A percentile compares a stretch with the other conserved stretches of the same genome.
Conservation (phyloP, 805 yeast genomes). For the Kodamaea laetipori region DNA sequence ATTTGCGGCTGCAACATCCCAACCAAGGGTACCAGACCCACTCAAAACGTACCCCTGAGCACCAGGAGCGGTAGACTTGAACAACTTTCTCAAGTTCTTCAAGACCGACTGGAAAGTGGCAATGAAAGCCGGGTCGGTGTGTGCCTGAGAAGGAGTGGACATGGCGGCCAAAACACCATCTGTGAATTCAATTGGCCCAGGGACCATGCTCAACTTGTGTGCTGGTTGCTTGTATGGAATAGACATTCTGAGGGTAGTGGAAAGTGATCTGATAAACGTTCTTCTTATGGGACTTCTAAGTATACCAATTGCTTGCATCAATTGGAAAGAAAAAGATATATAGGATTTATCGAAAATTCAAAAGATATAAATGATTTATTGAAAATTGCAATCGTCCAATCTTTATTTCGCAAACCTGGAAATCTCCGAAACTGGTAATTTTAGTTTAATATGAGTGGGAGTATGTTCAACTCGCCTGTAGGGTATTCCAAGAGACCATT, state of each 20-base stretch:
- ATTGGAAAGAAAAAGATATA: background rate
- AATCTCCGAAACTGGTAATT: constrained; percentile 3
- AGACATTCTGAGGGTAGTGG: constrained; percentile 25
- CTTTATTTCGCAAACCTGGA: background rate
- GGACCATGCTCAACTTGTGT: constrained; percentile 61
- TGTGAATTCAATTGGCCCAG: constrained; percentile 87
- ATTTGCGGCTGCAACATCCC: constrained; percentile 88
- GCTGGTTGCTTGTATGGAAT: constrained; percentile 42
- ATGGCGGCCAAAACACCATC: constrained; percentile 77
- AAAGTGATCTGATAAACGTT: background rate
- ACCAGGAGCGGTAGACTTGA: constrained; percentile 63
- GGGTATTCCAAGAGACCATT: constrained; percentile 28
- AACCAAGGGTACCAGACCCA: constrained; percentile 94
- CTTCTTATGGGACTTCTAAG: background rate
- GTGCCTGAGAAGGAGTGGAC: constrained; percentile 85
- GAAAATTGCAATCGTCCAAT: constrained; percentile 2
- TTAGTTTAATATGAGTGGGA: background rate
- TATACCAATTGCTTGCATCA: constrained; percentile 1
- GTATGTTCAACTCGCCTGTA: constrained; percentile 23
- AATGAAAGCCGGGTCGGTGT: constrained; percentile 83
- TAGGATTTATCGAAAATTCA: background rate
- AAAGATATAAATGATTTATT: background rate
- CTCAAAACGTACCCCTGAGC: constrained; percentile 81
- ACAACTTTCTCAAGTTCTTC: constrained; percentile 67
- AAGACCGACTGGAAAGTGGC: constrained; percentile 70